Evolutionary conservation across 78 protist genomes (phyloP), one percentile per base, ranked within the genome.

Genomic region (Paulinella micropora): DNA sequence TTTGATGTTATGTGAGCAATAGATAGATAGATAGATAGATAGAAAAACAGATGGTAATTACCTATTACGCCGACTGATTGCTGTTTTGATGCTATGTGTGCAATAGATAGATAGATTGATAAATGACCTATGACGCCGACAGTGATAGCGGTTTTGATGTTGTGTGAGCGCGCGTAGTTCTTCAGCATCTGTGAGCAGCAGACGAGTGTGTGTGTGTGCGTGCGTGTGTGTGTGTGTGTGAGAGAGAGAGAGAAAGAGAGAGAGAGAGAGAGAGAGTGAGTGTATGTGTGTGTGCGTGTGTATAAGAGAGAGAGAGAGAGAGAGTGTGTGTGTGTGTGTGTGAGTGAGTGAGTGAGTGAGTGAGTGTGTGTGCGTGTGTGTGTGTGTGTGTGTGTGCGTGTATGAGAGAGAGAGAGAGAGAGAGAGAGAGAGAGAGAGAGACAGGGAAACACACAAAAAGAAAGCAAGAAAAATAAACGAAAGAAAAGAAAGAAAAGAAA

Each of bases 111-210:
- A 67, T 29, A 67, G 26, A 67, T 29, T 29, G 28, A 67, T 67
- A 67, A 67, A 67, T 29, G 28, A 28, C 28, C 36, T 29, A 26
- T 67, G 26, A 95, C 86, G 34, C 98, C 98, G 38, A 96, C 97
- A 3, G 94, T 88, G 37, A 97, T 91, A 3, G 91, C 31, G 35
- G 92, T 94, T 92, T 93, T 94, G 86, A 95, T 90, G 82, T 93
- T 89, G 39, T 40, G 83, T 34, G 89, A 91, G 64, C 96, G 90
- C 69, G 88, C n/a, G 93, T 96, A 96, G 92, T 94, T 94, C 91
- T 93, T 88, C 34, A 93, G 15, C 37, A 86, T 4, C 34, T 86
- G 88, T 23, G 28, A 15, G 6, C 9, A 15, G 15, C 38, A 15
- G 6, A 23, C 15, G 6, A 51, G 6, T 23, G 6, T 23, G 6